Conservation (phyloP, 1,284 basidiomycete species). For the Rhodotorula sp. region DNA sequence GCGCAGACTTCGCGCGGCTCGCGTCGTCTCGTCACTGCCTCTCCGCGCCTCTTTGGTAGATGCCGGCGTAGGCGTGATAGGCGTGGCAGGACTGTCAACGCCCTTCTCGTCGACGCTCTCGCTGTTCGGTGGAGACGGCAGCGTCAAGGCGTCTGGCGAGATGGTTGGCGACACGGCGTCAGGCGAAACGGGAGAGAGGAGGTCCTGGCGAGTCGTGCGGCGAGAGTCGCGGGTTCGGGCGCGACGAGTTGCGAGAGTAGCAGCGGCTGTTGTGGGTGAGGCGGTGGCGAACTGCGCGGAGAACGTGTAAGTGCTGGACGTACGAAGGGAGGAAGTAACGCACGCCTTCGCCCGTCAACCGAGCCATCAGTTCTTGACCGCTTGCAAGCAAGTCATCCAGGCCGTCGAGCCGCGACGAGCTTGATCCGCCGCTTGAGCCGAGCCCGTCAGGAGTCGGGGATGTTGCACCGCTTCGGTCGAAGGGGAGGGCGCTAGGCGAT, state of each 20-base stretch:
- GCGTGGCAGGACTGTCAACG: too few relatives aligned
- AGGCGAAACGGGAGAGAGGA: background rate
- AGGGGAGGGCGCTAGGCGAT: background rate
- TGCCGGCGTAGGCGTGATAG: too few relatives aligned
- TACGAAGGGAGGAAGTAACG: background rate
- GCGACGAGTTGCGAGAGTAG: background rate
- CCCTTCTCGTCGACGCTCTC: too few relatives aligned
- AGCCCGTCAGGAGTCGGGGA: background rate
- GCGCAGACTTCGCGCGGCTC: background rate
- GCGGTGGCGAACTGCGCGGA: background rate
- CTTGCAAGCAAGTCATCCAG: slow-evolving; percentile 28
- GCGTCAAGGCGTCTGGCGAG: too few relatives aligned
- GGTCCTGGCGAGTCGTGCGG: too few relatives aligned
- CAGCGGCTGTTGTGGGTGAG: background rate
- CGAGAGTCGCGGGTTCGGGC: background rate
- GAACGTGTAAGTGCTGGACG: background rate
- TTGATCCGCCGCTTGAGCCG: background rate
- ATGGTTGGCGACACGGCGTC: too few relatives aligned
- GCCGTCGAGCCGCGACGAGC: background rate
- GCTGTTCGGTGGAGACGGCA: too few relatives aligned
- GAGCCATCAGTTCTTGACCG: slow-evolving; percentile 23
- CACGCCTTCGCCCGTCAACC: slow-evolving; percentile 29
- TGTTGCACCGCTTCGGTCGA: background rate
- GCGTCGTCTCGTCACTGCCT: background rate
- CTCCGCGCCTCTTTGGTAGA: background rate